Conservation (phyloP, 2,329 filamentous ascomycete species). For the Alternaria hordeiaustralica region DNA sequence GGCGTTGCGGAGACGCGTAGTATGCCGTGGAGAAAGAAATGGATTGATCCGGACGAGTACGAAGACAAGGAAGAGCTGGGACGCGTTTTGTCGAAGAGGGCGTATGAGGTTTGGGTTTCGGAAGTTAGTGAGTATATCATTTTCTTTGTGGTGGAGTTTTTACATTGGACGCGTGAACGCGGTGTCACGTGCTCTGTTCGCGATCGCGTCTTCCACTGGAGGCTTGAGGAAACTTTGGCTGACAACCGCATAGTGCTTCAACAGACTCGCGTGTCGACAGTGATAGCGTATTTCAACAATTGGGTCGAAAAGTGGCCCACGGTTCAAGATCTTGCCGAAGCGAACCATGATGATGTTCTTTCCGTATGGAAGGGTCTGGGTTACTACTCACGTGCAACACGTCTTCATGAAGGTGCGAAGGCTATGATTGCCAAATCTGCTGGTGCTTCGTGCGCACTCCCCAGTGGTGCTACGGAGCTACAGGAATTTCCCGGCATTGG, state of each 20-base stretch:
- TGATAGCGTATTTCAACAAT: conserved; percentile 68
- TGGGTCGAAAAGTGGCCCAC: conserved; percentile 69
- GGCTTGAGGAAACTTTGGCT: neutral
- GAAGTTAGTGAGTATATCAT: conserved; percentile 60
- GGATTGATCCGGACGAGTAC: conserved; percentile 56
- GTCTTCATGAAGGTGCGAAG: conserved; percentile 65
- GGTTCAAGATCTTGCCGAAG: conserved; percentile 62
- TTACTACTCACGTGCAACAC: conserved; percentile 69
- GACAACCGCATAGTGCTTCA: conserved; percentile 59
- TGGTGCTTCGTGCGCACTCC: conserved; percentile 57
- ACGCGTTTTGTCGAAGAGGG: conserved; percentile 58
- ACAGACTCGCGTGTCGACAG: conserved; percentile 68
- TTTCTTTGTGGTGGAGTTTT: neutral
- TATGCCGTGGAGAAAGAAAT: conserved; percentile 60
- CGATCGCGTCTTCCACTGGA: neutral
- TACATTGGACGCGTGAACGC: conserved; percentile 7
- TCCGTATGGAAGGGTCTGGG: conserved; percentile 67
- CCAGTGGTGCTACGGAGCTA: conserved; percentile 54
- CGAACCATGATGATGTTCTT: conserved; percentile 63
- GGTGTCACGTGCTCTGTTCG: conserved; percentile 19
- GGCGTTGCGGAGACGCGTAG: conserved; percentile 37
- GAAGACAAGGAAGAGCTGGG: conserved; percentile 39
- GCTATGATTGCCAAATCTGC: conserved; percentile 51
- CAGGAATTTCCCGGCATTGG: conserved; percentile 65
- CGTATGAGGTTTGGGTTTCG: conserved; percentile 71